phyloP scores from a whole-genome alignment of 2,329 filamentous ascomycete genomes.

The Botrytis cinerea region DNA sequence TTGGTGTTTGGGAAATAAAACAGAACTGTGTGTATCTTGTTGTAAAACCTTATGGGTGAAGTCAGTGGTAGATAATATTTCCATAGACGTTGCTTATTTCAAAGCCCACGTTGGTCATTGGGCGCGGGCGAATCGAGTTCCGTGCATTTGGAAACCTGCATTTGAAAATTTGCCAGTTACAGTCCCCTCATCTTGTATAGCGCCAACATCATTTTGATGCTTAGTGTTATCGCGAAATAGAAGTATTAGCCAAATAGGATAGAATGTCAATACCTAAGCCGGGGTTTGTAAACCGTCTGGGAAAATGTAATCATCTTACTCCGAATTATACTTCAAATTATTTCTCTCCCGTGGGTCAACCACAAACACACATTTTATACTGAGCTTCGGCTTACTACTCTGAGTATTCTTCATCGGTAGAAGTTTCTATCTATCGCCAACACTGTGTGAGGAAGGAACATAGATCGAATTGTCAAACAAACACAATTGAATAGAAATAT shows the following conservation, averaged over 20 bases:
- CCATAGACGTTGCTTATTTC: neutral
- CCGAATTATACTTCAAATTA: neutral
- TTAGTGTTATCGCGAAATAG: neutral
- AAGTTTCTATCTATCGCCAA: neutral
- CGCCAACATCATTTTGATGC: neutral
- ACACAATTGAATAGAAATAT: neutral
- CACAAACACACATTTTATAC: neutral
- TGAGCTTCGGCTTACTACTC: neutral
- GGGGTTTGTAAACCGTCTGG: neutral
- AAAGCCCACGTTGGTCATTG: neutral
- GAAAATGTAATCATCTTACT: neutral
- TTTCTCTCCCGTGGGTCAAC: neutral
- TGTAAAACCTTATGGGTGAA: neutral
- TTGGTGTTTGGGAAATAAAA: neutral
- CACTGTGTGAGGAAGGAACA: neutral
- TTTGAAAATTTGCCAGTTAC: neutral
- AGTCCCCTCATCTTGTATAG: neutral
- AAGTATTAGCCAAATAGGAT: neutral
- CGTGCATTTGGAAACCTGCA: neutral
- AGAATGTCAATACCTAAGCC: neutral
- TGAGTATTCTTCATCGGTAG: neutral
- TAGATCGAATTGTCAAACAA: neutral
- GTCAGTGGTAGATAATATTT: neutral
- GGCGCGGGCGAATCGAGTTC: neutral
- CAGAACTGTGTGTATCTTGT: neutral